These are phyloP conservation scores for Sporothrix protearum DNA, from an alignment of 2,329 filamentous ascomycete species.

Conservation along the genomic window DNA sequence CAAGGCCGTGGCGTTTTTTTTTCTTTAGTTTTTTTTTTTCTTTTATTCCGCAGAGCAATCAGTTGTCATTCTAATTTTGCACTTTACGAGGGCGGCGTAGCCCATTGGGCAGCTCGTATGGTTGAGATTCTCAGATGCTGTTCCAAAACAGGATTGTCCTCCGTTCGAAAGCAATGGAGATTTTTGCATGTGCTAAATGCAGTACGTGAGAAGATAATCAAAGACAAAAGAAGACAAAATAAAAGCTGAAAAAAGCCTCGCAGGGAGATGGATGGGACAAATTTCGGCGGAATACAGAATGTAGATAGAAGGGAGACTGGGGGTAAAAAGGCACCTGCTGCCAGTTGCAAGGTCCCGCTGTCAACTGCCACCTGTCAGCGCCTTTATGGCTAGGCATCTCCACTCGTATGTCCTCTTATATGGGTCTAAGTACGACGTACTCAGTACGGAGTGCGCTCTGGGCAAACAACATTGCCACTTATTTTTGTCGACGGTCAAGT, in stretches of 20 bases:
- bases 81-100: not conserved
- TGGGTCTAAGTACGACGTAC: no score
- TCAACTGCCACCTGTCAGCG: not conserved
- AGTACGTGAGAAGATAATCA: not conserved
- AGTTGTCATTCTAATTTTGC: not conserved
- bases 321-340: not conserved
- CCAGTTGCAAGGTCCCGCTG: not conserved
- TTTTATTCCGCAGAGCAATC: not conserved
- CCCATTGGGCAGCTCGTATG: not conserved
- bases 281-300: not conserved
- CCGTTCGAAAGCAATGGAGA: not conserved
- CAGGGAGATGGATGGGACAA: not conserved
- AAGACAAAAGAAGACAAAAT: not conserved
- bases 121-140: not conserved
- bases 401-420: not conserved
- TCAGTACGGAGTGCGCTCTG: not conserved
- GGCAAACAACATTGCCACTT: not conserved
- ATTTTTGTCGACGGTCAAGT: not conserved
- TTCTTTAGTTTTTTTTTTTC: no score
- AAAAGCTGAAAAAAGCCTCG: not conserved
- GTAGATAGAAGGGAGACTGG: not conserved
- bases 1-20: not conserved
- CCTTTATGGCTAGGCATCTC: not conserved
- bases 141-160: not conserved
- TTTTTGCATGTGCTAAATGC: not conserved